phyloP scores from a whole-genome alignment of 352 stramenopile genomes.

The Phytophthora cryptogea region DNA sequence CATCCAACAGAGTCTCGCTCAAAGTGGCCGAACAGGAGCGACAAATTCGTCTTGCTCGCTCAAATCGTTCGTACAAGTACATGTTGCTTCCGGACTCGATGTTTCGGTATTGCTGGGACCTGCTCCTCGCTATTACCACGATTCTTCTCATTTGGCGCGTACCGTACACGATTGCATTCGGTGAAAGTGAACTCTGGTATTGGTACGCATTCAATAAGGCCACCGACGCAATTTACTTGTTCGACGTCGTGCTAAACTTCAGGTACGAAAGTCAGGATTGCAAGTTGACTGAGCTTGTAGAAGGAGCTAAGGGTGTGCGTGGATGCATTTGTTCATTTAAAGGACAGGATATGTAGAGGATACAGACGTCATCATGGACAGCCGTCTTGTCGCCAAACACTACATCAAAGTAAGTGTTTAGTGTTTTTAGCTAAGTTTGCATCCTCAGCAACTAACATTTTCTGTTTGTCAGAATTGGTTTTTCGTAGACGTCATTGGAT shows the following conservation, averaged over 20 bases:
- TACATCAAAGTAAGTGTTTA: slow-evolving; percentile 55
- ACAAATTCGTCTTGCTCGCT: slow-evolving; percentile 38
- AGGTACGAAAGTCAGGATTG: slow-evolving; percentile 22
- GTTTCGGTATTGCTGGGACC: slow-evolving; percentile 55
- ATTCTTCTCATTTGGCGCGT: slow-evolving; percentile 66
- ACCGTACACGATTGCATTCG: slow-evolving; percentile 61
- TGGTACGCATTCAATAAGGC: slow-evolving; percentile 59
- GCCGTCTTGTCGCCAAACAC: slow-evolving; percentile 45
- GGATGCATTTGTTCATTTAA: slow-evolving; percentile 1
- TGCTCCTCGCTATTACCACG: slow-evolving; percentile 54
- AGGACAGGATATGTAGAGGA: slow-evolving; percentile 66
- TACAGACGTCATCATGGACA: slow-evolving; percentile 61
- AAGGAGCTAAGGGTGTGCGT: neutral
- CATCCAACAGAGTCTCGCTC: slow-evolving; percentile 59
- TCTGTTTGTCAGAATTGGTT: slow-evolving; percentile 46
- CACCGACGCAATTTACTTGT: slow-evolving; percentile 54
- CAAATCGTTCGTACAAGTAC: slow-evolving; percentile 44
- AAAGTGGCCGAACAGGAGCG: slow-evolving; percentile 59
- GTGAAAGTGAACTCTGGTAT: slow-evolving; percentile 42
- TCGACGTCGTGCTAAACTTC: slow-evolving; percentile 62
- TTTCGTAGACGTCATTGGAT: slow-evolving; percentile 55
- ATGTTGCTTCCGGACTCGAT: slow-evolving; percentile 51
- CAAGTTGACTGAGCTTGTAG: neutral
- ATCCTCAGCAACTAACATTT: neutral
- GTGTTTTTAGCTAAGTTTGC: neutral